phyloP scores from a whole-genome alignment of 768 basidiomycete genomes.

The Naematelia aurantialba region DNA sequence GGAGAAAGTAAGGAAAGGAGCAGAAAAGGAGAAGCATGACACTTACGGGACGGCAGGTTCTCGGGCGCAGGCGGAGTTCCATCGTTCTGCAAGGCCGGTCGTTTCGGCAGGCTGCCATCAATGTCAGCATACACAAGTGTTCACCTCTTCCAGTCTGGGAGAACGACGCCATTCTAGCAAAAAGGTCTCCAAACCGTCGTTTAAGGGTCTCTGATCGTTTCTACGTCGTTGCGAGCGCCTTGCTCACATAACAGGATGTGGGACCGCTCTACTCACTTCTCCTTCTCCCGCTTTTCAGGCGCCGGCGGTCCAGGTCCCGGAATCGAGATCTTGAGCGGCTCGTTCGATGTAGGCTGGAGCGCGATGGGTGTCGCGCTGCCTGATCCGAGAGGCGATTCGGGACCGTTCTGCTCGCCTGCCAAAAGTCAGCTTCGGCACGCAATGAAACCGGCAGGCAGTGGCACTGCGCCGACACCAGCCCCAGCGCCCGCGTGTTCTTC shows the following conservation, averaged over 20 bases:
- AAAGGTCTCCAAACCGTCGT: too few species aligned
- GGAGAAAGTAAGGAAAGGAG: too few species aligned
- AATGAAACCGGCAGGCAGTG: too few species aligned
- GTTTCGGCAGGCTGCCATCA: constrained; percentile 47
- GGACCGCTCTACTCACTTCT: constrained; percentile 31
- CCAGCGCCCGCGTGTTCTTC: not conserved
- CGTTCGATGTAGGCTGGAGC: not conserved
- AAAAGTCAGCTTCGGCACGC: too few species aligned
- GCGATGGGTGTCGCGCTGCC: constrained; percentile 21
- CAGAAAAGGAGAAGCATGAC: too few species aligned
- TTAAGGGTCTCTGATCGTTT: too few species aligned
- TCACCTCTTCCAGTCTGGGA: too few species aligned
- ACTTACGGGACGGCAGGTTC: constrained; percentile 20
- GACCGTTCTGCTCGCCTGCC: constrained; percentile 4
- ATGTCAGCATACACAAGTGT: too few species aligned
- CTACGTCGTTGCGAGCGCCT: too few species aligned
- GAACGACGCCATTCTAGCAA: too few species aligned
- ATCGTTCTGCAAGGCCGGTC: constrained; percentile 30
- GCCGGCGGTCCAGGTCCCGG: constrained; percentile 15
- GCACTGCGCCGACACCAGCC: too few species aligned
- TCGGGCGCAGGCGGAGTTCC: constrained; percentile 23
- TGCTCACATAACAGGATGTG: too few species aligned
- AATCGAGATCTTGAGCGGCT: constrained; percentile 46
- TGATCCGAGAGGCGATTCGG: constrained; percentile 17
- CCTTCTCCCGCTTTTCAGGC: constrained; percentile 36